Conservation (phyloP, 2,329 filamentous ascomycete genomes). For the Sporothrix phasma region DNA sequence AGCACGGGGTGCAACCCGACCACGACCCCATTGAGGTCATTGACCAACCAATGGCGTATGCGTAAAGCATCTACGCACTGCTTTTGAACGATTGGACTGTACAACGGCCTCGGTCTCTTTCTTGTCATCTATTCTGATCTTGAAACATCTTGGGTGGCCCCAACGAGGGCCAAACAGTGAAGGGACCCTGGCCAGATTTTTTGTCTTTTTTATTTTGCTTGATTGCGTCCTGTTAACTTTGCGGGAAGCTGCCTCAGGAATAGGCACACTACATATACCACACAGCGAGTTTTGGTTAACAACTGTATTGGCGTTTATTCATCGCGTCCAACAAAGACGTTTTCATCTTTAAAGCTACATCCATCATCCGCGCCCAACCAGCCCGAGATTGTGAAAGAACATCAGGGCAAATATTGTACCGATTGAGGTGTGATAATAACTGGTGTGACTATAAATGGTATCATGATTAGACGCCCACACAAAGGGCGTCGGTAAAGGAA, state of each 20-base stretch:
- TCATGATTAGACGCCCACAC: too few species aligned
- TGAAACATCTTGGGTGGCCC: background rate
- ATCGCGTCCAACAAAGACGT: background rate
- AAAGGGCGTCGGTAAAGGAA: background rate
- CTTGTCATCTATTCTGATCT: background rate
- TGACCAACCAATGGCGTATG: constrained; percentile 28
- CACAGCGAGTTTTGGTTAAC: background rate
- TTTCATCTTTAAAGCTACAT: background rate
- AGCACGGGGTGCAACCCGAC: constrained; percentile 34
- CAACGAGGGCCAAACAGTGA: background rate
- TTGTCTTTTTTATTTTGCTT: background rate
- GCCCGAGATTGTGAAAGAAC: too few species aligned
- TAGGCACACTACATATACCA: background rate
- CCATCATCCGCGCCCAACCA: too few species aligned
- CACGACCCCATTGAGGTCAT: constrained; percentile 37
- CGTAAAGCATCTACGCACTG: constrained; percentile 3
- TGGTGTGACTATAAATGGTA: too few species aligned
- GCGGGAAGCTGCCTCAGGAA: background rate
- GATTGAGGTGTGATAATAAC: too few species aligned
- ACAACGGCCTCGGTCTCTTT: background rate
- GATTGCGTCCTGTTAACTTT: too few species aligned
- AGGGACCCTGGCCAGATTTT: background rate
- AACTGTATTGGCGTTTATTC: background rate
- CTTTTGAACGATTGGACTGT: background rate
- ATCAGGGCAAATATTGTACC: too few species aligned